Percentiles rank a stretch among this genome's conserved stretches.
Conservation (phyloP, 805 yeast species). For the Ogataea glucozyma region DNA sequence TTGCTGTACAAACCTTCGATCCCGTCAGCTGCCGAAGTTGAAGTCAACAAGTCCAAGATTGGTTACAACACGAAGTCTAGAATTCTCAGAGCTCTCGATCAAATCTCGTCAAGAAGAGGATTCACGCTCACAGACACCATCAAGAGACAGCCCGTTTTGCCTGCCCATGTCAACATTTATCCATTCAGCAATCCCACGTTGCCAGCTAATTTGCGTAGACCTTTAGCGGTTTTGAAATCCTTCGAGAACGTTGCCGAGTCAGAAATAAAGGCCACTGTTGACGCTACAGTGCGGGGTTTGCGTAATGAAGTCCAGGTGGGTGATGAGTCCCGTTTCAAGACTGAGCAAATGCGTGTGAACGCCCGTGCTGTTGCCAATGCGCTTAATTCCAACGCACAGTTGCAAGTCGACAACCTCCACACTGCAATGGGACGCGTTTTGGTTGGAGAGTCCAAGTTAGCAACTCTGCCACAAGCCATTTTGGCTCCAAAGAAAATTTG, state of each 20-base stretch:
- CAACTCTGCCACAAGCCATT: slow-evolving; percentile 24
- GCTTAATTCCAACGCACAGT: slow-evolving; percentile 33
- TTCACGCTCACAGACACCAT: slow-evolving; percentile 19
- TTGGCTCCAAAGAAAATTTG: slow-evolving; percentile 11
- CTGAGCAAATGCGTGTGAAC: slow-evolving; percentile 28
- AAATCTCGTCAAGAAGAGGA: slow-evolving; percentile 27
- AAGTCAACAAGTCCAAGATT: slow-evolving; percentile 29
- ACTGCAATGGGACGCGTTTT: slow-evolving; percentile 19
- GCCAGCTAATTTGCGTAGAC: slow-evolving; percentile 22
- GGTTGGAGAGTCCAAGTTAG: slow-evolving; percentile 23
- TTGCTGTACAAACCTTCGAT: slow-evolving; percentile 10
- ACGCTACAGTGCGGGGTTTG: slow-evolving; percentile 30
- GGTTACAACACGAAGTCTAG: slow-evolving; percentile 31
- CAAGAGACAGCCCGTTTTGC: slow-evolving; percentile 18
- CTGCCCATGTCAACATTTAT: slow-evolving; percentile 21
- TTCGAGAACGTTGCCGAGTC: slow-evolving; percentile 20
- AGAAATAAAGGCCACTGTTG: slow-evolving; percentile 23
- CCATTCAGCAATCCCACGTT: slow-evolving; percentile 30
- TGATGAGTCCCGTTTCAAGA: slow-evolving; percentile 23
- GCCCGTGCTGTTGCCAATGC: slow-evolving; percentile 35
- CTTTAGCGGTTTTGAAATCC: slow-evolving; percentile 12
- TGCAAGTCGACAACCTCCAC: slow-evolving; percentile 32
- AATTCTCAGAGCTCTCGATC: slow-evolving; percentile 31
- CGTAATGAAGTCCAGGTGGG: slow-evolving; percentile 29
- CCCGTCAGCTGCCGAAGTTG: slow-evolving; percentile 22